phyloP scores from a whole-genome alignment of 1,284 basidiomycete genomes.

The Tilletia walkeri region DNA sequence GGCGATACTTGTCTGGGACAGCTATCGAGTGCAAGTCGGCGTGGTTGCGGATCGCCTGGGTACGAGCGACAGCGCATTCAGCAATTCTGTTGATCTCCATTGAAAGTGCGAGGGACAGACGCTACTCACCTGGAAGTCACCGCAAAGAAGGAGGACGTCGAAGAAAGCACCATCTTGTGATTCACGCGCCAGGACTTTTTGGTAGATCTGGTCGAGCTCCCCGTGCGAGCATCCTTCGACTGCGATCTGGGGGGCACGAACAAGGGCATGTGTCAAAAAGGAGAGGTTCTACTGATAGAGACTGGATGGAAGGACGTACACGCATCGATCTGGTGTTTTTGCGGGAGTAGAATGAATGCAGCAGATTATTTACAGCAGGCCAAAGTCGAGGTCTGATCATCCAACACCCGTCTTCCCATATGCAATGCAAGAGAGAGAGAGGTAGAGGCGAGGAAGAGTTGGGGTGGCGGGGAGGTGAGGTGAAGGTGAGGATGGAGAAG shows the following conservation, averaged over 20 bases:
- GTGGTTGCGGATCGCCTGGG: slow-evolving; percentile 74
- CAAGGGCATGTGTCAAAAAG: background rate
- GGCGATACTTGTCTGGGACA: slow-evolving; percentile 83
- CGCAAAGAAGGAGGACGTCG: slow-evolving; percentile 78
- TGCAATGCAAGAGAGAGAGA: too few relatives aligned
- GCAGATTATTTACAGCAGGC: too few relatives aligned
- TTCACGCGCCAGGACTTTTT: slow-evolving; percentile 62
- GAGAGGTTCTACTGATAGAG: background rate
- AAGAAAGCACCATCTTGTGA: slow-evolving; percentile 68
- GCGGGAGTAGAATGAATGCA: too few relatives aligned
- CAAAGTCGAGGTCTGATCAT: too few relatives aligned
- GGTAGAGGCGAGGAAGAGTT: too few relatives aligned
- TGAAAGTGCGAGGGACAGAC: too few relatives aligned
- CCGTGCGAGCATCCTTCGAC: slow-evolving; percentile 93
- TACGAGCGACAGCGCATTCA: too few relatives aligned
- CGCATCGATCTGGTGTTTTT: background rate
- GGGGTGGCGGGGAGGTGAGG: too few relatives aligned
- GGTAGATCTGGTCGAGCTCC: slow-evolving; percentile 68
- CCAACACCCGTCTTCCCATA: too few relatives aligned
- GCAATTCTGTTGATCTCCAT: too few relatives aligned
- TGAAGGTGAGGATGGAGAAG: too few relatives aligned
- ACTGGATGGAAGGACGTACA: background rate
- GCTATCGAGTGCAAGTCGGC: slow-evolving; percentile 85
- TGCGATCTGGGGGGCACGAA: slow-evolving; percentile 67
- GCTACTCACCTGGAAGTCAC: slow-evolving; percentile 74